These are phyloP conservation scores for Adiantum capillusveneris DNA, from an alignment of 75 land plant genomes.

Conservation along the genomic window DNA sequence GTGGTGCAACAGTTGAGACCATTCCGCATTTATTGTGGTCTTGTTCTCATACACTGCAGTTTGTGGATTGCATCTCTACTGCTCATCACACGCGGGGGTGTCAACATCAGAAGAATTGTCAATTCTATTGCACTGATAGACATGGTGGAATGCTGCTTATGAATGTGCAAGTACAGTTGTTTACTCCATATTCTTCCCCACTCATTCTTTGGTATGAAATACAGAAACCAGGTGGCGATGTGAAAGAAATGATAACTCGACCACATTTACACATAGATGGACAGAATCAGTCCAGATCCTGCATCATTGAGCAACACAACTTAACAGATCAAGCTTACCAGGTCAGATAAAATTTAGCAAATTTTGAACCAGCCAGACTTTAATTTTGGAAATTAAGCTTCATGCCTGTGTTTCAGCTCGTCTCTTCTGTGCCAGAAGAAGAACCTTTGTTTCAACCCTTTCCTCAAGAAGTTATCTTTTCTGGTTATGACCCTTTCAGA, in stretches of 20 bases:
- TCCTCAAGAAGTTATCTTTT: slow-evolving; percentile 24
- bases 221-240: slow-evolving; percentile 15
- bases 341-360: no score
- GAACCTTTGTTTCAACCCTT: slow-evolving; percentile 32
- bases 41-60: no score
- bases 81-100: no score
- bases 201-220: no score
- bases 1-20: no score
- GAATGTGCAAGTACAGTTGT: no score
- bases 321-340: slow-evolving; percentile 17
- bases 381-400: background rate
- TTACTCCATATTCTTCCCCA: no score
- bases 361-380: background rate
- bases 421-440: slow-evolving; percentile 18
- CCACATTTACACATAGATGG: slow-evolving; percentile 22
- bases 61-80: no score
- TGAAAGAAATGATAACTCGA: slow-evolving; percentile 10
- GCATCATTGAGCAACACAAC: slow-evolving; percentile 26
- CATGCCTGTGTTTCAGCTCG: slow-evolving; percentile 6
- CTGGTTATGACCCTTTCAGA: slow-evolving; percentile 19
- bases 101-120: no score
- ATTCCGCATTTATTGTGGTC: no score
- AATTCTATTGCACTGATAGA: no score
- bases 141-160: no score
- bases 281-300: slow-evolving; percentile 9